A percentile compares a stretch with the other conserved stretches of the same genome.
Conservation (phyloP, 1,139 yeast species). For the Blastobotrys elegans region DNA sequence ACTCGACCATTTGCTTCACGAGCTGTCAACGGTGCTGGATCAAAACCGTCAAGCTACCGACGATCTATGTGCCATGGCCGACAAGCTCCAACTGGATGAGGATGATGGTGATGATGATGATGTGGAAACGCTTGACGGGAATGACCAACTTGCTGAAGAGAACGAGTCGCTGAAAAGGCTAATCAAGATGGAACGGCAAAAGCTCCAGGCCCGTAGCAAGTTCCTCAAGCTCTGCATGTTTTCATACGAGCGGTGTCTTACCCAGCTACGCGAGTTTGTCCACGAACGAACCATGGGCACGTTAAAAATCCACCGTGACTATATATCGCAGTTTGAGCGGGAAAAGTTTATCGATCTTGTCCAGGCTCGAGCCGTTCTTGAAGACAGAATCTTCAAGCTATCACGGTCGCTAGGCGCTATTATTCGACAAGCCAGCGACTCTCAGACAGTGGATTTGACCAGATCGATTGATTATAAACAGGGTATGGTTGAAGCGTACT, state of each 20-base stretch:
- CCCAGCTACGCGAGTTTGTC: constrained; percentile 23
- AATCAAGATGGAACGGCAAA: constrained; percentile 17
- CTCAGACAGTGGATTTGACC: neutral
- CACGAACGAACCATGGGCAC: constrained; percentile 24
- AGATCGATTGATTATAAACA: constrained; percentile 7
- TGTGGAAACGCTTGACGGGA: constrained; percentile 13
- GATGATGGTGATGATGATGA: constrained; percentile 6
- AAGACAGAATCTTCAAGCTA: constrained; percentile 21
- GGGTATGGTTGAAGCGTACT: constrained; percentile 1
- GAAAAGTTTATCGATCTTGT: constrained; percentile 21
- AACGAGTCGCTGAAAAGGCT: constrained; percentile 18
- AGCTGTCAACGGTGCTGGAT: constrained; percentile 25
- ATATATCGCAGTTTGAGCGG: constrained; percentile 25
- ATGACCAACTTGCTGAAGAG: constrained; percentile 11
- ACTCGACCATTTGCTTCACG: constrained; percentile 26
- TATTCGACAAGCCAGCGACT: constrained; percentile 11
- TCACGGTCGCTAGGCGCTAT: constrained; percentile 23
- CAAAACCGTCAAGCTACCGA: constrained; percentile 28
- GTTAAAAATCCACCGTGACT: constrained; percentile 24
- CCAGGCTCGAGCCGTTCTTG: constrained; percentile 24
- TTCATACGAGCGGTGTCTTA: constrained; percentile 24
- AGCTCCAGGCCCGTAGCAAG: constrained; percentile 20
- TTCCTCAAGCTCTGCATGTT: constrained; percentile 21
- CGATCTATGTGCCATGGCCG: constrained; percentile 28
- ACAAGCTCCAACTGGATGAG: constrained; percentile 16